Percentiles rank a stretch among this genome's conserved stretches.
Evolutionary conservation across 2,329 filamentous ascomycete genomes (phyloP).

Genomic region (Fusarium torreyae): DNA sequence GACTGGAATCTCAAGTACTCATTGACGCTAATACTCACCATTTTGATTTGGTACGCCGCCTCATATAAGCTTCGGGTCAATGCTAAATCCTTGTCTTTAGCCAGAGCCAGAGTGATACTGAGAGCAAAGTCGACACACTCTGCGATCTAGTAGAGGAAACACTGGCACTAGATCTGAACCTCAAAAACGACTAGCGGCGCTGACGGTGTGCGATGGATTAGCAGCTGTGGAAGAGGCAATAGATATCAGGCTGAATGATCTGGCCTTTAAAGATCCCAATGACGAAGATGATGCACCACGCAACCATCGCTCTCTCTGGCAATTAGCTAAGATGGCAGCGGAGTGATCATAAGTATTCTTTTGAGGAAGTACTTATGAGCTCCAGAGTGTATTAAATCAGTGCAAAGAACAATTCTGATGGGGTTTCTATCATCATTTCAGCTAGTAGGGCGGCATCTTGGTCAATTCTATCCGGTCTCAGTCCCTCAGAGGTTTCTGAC

Average conservation of each 20-base stretch:
- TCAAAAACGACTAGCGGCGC: slow-evolving; percentile 13
- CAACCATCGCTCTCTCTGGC: neutral
- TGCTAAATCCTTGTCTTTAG: neutral
- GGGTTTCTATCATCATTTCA: slow-evolving; percentile 13
- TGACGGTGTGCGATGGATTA: neutral
- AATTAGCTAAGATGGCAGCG: slow-evolving; percentile 10
- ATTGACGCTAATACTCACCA: slow-evolving; percentile 20
- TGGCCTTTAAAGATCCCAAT: neutral
- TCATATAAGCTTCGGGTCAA: too few species aligned
- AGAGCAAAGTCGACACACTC: slow-evolving; percentile 20
- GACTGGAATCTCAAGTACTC: slow-evolving; percentile 30
- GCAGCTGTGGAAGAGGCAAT: neutral
- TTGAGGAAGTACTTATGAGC: slow-evolving; percentile 23
- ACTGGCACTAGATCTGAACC: neutral
- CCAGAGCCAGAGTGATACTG: slow-evolving; percentile 21
- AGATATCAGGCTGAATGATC: neutral
- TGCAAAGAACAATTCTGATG: slow-evolving; percentile 17
- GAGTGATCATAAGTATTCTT: slow-evolving; percentile 4
- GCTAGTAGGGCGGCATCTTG: slow-evolving; percentile 28
- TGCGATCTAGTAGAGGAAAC: slow-evolving; percentile 17
- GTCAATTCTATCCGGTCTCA: slow-evolving; percentile 26
- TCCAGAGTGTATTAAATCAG: slow-evolving; percentile 15
- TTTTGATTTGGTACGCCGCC: slow-evolving; percentile 13
- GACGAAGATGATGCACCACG: neutral
- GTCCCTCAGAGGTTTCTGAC: slow-evolving; percentile 24